Conservation (phyloP, 306 rosid genomes). For the Bauhinia variegata region DNA sequence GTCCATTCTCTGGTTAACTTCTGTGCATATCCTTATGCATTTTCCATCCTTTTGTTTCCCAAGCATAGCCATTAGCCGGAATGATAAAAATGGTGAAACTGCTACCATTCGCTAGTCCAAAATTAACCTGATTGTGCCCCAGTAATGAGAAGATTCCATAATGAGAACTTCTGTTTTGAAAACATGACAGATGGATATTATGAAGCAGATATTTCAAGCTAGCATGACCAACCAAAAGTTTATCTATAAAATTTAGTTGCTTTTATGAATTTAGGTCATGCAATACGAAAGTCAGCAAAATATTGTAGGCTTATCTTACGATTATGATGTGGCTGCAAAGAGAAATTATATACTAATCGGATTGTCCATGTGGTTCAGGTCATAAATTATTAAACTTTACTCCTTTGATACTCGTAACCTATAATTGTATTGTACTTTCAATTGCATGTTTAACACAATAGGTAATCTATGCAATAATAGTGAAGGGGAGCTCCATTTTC, state of each 20-base stretch:
- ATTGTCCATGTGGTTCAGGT: background rate
- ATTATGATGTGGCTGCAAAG: background rate
- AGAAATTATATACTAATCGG: background rate
- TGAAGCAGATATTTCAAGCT: background rate
- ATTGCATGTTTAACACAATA: constrained; percentile 20
- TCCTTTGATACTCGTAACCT: background rate
- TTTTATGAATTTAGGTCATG: background rate
- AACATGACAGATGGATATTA: background rate
- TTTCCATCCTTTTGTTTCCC: constrained; percentile 35
- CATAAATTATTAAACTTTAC: background rate
- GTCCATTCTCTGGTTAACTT: background rate
- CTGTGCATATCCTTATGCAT: constrained; percentile 13
- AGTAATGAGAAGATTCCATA: background rate
- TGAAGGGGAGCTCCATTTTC: no score
- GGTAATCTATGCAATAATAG: constrained; percentile 16
- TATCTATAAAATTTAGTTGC: no score
- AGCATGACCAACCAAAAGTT: no score
- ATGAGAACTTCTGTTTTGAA: background rate
- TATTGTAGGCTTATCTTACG: background rate
- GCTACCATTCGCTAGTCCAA: constrained; percentile 33
- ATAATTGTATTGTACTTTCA: constrained; percentile 6
- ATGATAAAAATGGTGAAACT: constrained; percentile 35
- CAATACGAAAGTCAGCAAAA: background rate
- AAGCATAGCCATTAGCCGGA: constrained; percentile 47
- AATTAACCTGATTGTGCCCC: background rate